Evolutionary conservation across 768 basidiomycete species (phyloP).

Genomic region (Hydnomerulius pinastri): DNA sequence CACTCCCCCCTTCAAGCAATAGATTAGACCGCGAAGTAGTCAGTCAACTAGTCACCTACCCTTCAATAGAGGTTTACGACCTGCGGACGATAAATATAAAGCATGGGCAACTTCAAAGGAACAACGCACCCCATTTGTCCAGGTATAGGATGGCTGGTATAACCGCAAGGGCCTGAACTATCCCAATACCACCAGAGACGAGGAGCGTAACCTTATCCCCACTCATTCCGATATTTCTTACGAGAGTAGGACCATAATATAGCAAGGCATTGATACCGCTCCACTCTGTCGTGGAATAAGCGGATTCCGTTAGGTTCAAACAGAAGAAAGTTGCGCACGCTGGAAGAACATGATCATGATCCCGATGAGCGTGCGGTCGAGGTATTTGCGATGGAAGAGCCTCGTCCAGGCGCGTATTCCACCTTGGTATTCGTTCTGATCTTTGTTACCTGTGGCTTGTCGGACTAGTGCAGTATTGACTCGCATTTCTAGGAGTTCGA

Average conservation of each 20-base stretch:
- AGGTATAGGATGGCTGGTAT: conserved; percentile 73
- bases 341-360: conserved; percentile 82
- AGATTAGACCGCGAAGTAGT: neutral
- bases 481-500: conserved; percentile 78
- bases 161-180: conserved; percentile 77
- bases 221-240: conserved; percentile 61
- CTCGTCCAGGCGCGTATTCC: conserved; percentile 48
- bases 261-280: conserved; percentile 83
- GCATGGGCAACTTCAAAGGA: neutral
- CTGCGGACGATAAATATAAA: conserved; percentile 32
- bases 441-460: conserved; percentile 29
- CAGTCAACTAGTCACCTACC: conserved; percentile 23
- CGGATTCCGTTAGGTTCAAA: neutral
- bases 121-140: conserved; percentile 56
- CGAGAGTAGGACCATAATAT: conserved; percentile 79
- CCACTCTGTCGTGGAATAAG: conserved; percentile 58
- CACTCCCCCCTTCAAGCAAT: conserved; percentile 49
- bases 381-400: conserved; percentile 55
- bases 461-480: conserved; percentile 60
- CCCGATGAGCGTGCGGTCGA: conserved; percentile 66
- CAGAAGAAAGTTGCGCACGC: conserved; percentile 47
- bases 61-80: conserved; percentile 66
- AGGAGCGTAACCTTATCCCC: conserved; percentile 62
- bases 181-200: conserved; percentile 77
- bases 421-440: conserved; percentile 6